Conservation (phyloP, 1,284 basidiomycete species). For the Serendipita sp. region DNA sequence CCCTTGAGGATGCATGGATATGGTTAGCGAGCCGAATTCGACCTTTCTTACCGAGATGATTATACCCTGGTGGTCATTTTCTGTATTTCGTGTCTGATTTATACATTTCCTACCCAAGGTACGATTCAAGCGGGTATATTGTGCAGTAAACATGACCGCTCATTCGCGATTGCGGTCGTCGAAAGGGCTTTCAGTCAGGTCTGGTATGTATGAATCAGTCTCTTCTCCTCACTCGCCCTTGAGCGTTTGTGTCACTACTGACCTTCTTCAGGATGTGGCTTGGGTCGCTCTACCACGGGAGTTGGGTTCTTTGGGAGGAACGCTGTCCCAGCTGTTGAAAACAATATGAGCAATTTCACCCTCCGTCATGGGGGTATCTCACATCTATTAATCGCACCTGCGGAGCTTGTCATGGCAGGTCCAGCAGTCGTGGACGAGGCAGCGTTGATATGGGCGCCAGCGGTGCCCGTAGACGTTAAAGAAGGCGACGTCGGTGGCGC, state of each 20-base stretch:
- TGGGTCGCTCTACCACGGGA: background rate
- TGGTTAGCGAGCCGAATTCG: constrained; percentile 13
- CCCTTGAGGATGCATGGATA: constrained; percentile 23
- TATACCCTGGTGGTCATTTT: background rate
- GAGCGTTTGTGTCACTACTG: background rate
- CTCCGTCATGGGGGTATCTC: background rate
- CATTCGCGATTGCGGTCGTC: background rate
- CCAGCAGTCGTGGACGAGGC: background rate
- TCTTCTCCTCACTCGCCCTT: background rate
- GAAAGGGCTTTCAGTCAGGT: background rate
- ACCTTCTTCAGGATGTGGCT: background rate
- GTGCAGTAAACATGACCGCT: background rate
- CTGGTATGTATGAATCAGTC: background rate
- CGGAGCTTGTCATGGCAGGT: background rate
- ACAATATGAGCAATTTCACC: background rate
- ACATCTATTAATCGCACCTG: background rate
- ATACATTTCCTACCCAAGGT: background rate
- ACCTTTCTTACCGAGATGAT: background rate
- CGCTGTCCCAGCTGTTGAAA: background rate
- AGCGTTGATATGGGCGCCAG: background rate
- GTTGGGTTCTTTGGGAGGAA: background rate
- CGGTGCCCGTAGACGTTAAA: too few relatives aligned
- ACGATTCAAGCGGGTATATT: background rate
- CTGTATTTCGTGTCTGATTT: background rate
- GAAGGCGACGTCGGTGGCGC: too few relatives aligned